Conservation (phyloP, 345 rosid species). For the Clausena lansium region DNA sequence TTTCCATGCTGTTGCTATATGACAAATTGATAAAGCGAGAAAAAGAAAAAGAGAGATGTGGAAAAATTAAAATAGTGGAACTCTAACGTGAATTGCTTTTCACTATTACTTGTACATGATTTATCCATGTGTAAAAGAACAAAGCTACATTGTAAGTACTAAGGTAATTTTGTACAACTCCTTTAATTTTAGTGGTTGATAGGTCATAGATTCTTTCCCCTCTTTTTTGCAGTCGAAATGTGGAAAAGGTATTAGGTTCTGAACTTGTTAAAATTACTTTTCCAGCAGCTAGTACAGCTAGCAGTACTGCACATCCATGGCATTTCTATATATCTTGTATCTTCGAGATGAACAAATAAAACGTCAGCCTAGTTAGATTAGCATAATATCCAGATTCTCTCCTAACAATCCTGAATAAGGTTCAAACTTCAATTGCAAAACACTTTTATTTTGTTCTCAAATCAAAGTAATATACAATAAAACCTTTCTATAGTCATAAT, state of each 20-base stretch:
- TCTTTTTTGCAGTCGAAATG: background rate
- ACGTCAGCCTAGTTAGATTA: too few relatives aligned
- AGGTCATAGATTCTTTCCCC: background rate
- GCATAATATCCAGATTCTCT: too few relatives aligned
- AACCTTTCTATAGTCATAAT: too few relatives aligned
- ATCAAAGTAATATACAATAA: too few relatives aligned
- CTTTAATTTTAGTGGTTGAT: background rate
- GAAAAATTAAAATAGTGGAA: conserved; percentile 11
- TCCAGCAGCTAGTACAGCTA: too few relatives aligned
- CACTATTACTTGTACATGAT: background rate
- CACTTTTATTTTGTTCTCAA: too few relatives aligned
- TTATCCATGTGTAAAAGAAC: background rate
- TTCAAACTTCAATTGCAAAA: too few relatives aligned
- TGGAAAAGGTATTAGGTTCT: background rate
- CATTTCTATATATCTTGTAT: too few relatives aligned
- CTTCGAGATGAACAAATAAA: too few relatives aligned
- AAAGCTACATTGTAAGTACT: background rate
- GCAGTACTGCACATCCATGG: too few relatives aligned
- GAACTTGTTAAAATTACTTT: background rate
- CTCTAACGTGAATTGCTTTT: background rate
- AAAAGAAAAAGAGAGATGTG: background rate
- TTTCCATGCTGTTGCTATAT: background rate
- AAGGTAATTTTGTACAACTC: background rate
- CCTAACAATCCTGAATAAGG: too few relatives aligned
- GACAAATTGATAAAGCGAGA: conserved; percentile 12